A percentile compares a stretch with the other conserved stretches of the same genome.
phyloP scores from a whole-genome alignment of 2,329 filamentous ascomycete species.

The Exophiala lecanii-corni region DNA sequence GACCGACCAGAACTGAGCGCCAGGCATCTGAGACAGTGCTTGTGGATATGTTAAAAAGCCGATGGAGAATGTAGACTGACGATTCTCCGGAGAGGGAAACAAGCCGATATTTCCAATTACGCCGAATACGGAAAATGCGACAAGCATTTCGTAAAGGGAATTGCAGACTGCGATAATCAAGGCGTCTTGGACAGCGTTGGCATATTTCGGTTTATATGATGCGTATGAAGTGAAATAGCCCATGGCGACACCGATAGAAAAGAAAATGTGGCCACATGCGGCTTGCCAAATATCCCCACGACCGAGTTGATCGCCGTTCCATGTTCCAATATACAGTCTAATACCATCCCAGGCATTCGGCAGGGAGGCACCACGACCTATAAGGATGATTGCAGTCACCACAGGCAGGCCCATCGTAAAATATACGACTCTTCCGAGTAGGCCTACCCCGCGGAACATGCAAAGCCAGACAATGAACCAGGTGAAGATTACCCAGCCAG shows the following conservation, averaged over 20 bases:
- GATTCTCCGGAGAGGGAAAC: constrained; percentile 36
- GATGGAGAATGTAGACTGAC: constrained; percentile 51
- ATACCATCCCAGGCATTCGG: constrained; percentile 51
- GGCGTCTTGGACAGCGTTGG: constrained; percentile 57
- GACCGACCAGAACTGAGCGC: constrained; percentile 55
- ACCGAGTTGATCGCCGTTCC: constrained; percentile 48
- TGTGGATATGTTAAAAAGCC: constrained; percentile 55
- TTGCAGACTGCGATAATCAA: constrained; percentile 54
- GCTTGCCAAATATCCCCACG: constrained; percentile 54
- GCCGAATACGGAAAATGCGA: constrained; percentile 50
- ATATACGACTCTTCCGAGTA: constrained; percentile 56
- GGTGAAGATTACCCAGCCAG: constrained; percentile 54
- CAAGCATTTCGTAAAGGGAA: constrained; percentile 52
- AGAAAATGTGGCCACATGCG: constrained; percentile 56
- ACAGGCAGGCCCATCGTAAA: constrained; percentile 59
- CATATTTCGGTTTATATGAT: constrained; percentile 52
- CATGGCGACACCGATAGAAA: constrained; percentile 55
- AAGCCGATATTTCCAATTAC: constrained; percentile 47
- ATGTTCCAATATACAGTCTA: constrained; percentile 44
- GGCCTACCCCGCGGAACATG: constrained; percentile 55
- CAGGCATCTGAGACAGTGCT: constrained; percentile 54
- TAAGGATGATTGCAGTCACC: constrained; percentile 52
- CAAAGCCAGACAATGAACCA: constrained; percentile 58
- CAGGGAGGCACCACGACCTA: constrained; percentile 51
- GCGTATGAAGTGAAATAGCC: constrained; percentile 57